Conservation (phyloP, 306 rosid genomes). For the Clitoria ternatea region DNA sequence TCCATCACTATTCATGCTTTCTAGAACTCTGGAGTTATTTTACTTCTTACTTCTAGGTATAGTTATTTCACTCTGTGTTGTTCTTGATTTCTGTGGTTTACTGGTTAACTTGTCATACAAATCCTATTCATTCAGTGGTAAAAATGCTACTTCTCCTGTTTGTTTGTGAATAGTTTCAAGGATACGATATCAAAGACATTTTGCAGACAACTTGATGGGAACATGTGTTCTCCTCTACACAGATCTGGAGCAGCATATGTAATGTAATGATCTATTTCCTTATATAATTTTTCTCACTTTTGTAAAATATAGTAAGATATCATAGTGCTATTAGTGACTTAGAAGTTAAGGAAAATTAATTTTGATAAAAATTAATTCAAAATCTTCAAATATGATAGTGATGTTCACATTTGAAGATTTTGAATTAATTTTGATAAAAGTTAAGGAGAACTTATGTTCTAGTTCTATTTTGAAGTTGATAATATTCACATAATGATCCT, state of each 20-base stretch:
- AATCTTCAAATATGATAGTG: too few relatives aligned
- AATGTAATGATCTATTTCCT: slow-evolving; percentile 3
- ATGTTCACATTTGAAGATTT: too few relatives aligned
- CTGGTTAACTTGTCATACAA: neutral
- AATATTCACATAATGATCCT: too few relatives aligned
- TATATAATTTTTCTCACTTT: neutral
- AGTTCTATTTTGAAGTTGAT: too few relatives aligned
- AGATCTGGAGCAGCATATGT: slow-evolving; percentile 7
- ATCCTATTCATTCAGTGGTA: neutral
- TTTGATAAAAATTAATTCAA: too few relatives aligned
- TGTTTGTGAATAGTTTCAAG: slow-evolving; percentile 57
- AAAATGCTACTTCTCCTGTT: neutral
- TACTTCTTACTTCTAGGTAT: slow-evolving; percentile 65
- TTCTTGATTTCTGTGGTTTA: neutral
- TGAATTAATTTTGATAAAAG: too few relatives aligned
- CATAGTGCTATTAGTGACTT: too few relatives aligned
- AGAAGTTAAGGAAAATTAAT: too few relatives aligned
- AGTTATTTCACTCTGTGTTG: neutral
- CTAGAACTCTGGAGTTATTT: slow-evolving; percentile 68
- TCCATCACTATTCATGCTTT: slow-evolving; percentile 76
- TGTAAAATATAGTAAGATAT: neutral
- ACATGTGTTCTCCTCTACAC: neutral
- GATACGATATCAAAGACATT: slow-evolving; percentile 72
- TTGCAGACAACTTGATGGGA: slow-evolving; percentile 54
- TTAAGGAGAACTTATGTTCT: too few relatives aligned